Conservation (phyloP, 768 basidiomycete genomes). For the Nidularia sp. region DNA sequence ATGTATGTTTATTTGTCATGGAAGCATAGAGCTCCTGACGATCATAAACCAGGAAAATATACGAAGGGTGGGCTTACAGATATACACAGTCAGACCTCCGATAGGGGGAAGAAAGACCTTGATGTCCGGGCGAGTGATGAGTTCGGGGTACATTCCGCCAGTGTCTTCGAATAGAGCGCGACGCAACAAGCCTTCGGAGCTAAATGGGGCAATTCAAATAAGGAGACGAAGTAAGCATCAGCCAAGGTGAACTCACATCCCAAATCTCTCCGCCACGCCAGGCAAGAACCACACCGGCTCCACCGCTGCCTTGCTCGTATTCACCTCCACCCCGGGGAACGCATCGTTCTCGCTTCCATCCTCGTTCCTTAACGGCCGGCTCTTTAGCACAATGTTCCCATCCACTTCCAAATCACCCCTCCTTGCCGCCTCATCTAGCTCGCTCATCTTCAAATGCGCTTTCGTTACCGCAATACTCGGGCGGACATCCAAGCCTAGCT, state of each 20-base stretch:
- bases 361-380: constrained; percentile 54
- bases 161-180: constrained; percentile 96
- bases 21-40: neutral
- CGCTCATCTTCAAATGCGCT: constrained; percentile 92
- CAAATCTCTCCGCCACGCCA: constrained; percentile 90
- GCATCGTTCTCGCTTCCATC: constrained; percentile 56
- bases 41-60: neutral
- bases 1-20: neutral
- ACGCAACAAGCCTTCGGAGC: constrained; percentile 79
- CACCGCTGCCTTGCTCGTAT: constrained; percentile 88
- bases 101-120: constrained; percentile 96
- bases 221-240: neutral
- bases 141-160: constrained; percentile 93
- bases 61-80: constrained; percentile 46
- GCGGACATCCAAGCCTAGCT: constrained; percentile 76
- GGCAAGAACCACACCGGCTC: constrained; percentile 97
- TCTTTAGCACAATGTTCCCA: constrained; percentile 76
- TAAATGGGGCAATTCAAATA: constrained; percentile 18
- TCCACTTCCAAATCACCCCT: constrained; percentile 74
- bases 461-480: constrained; percentile 93
- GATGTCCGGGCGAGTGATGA: constrained; percentile 93
- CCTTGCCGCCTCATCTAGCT: constrained; percentile 79
- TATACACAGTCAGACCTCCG: constrained; percentile 87
- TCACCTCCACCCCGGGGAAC: constrained; percentile 82
- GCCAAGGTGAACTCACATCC: constrained; percentile 56